Evolutionary conservation across 2,329 filamentous ascomycete species (phyloP).

Genomic region (Helotiales sp.): DNA sequence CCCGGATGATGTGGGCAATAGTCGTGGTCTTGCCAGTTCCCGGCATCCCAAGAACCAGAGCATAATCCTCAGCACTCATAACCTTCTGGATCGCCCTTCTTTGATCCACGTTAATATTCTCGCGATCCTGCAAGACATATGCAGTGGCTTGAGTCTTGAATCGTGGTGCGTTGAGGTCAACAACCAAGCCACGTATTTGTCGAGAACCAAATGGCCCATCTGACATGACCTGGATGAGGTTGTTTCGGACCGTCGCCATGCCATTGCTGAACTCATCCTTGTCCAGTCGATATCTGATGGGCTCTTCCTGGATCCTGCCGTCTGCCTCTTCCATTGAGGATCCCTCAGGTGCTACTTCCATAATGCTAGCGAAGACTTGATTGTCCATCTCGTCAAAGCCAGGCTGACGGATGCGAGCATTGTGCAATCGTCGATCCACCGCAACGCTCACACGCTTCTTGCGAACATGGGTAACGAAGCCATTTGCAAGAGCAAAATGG

Average conservation of each 20-base stretch:
- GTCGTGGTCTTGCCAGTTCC: constrained; percentile 98
- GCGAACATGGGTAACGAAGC: constrained; percentile 80
- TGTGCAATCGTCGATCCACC: constrained; percentile 88
- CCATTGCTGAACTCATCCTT: constrained; percentile 99
- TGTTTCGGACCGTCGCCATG: constrained; percentile 93
- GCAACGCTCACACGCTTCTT: constrained; percentile 81
- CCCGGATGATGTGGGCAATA: constrained; percentile 94
- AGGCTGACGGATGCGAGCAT: constrained; percentile 74
- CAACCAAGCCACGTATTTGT: constrained; percentile 77
- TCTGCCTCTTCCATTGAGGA: constrained; percentile 56
- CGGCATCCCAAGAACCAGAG: constrained; percentile 96
- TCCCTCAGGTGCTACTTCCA: constrained; percentile 74
- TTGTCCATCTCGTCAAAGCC: constrained; percentile 79
- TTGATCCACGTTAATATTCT: constrained; percentile 85
- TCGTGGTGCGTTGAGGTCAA: constrained; percentile 73
- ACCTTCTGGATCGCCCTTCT: constrained; percentile 87
- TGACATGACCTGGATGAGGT: constrained; percentile 90
- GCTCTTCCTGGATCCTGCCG: constrained; percentile 57
- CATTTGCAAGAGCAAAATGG: constrained; percentile 92
- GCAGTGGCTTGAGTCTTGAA: constrained; percentile 73
- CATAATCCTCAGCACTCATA: constrained; percentile 94
- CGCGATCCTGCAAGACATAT: constrained; percentile 65
- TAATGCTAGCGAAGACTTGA: constrained; percentile 88
- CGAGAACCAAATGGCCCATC: constrained; percentile 72
- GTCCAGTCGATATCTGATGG: constrained; percentile 81